Evolutionary conservation across 2,329 filamentous ascomycete species (phyloP).

Genomic region (Stemphylium beticola): DNA sequence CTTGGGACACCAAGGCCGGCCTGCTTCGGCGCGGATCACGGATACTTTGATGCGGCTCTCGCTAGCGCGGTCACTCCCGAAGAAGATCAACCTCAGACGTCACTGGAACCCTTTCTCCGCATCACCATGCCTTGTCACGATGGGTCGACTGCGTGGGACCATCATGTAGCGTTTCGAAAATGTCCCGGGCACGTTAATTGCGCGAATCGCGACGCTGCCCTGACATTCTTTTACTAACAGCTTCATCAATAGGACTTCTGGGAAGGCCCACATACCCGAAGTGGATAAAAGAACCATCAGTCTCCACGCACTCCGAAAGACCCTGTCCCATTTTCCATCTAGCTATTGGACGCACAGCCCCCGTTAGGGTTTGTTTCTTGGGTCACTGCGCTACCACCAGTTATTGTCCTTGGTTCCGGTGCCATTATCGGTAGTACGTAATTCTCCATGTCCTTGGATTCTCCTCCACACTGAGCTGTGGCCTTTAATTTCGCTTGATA

Average conservation of each 20-base stretch:
- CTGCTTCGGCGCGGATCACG: conserved; percentile 14
- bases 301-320: conserved; percentile 21
- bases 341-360: conserved; percentile 15
- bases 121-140: not conserved
- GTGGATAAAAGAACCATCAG: conserved; percentile 21
- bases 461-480: conserved; percentile 7
- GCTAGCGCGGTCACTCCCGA: conserved; percentile 29
- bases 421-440: conserved; percentile 18
- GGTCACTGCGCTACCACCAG: conserved; percentile 12
- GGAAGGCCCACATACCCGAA: conserved; percentile 24
- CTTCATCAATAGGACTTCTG: conserved; percentile 11
- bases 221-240: conserved; percentile 7
- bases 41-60: conserved; percentile 25
- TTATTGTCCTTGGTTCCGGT: conserved; percentile 11
- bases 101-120: conserved; percentile 16
- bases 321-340: conserved; percentile 10
- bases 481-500: conserved; percentile 1
- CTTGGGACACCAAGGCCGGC: conserved; percentile 4
- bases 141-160: conserved; percentile 2
- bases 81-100: conserved; percentile 21
- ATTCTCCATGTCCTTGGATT: conserved; percentile 10
- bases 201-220: conserved; percentile 1
- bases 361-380: conserved; percentile 1
- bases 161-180: not conserved
- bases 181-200: not conserved